Evolutionary conservation across 129 eudicot genomes (phyloP).

Genomic region (Daucus carota): DH1_v3.0 NC_030383.2:5724001-5724500

Average conservation of each 20-base stretch:
- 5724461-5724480: conserved; percentile 14
- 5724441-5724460: neutral
- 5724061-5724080: conserved; percentile 1
- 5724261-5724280: neutral
- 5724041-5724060: conserved; percentile 3
- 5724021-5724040: conserved; percentile 13
- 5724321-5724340: conserved; percentile 10
- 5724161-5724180: conserved; percentile 36
- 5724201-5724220: conserved; percentile 40
- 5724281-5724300: conserved; percentile 8
- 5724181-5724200: conserved; percentile 7
- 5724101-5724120: conserved; percentile 94
- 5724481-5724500: conserved; percentile 1
- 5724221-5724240: conserved; percentile 97
- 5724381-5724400: conserved; percentile 24
- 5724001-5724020: neutral
- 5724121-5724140: conserved; percentile 77
- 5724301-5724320: conserved; percentile 1
- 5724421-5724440: neutral
- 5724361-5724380: conserved; percentile 19
- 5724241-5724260: conserved; percentile 30
- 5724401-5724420: conserved; percentile 27
- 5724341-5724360: conserved; percentile 5
- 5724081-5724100: conserved; percentile 40
- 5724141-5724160: conserved; percentile 68